Conservation (phyloP, 1,139 yeast species). For the Nakaseomyces bracarensis region DNA sequence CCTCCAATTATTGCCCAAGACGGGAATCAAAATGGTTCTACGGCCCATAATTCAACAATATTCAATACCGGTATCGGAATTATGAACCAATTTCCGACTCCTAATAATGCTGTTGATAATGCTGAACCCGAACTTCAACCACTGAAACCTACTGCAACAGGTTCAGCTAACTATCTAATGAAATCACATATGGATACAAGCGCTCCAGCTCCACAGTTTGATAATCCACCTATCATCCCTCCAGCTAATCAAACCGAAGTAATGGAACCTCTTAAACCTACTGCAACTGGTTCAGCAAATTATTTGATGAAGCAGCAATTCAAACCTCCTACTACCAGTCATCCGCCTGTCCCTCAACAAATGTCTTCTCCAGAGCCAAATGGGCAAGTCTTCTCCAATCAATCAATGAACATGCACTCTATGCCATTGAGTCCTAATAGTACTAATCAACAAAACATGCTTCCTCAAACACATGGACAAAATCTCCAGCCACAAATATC, state of each 20-base stretch:
- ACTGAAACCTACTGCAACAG: constrained; percentile 45
- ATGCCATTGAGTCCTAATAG: constrained; percentile 9
- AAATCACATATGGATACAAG: constrained; percentile 18
- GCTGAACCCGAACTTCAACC: constrained; percentile 26
- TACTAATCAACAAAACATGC: constrained; percentile 17
- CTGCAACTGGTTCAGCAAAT: constrained; percentile 31
- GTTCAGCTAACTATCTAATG: constrained; percentile 37
- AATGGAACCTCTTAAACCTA: constrained; percentile 23
- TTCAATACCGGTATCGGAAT: constrained; percentile 8
- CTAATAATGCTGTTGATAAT: constrained; percentile 12
- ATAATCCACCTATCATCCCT: constrained; percentile 6
- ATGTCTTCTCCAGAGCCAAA: constrained; percentile 9
- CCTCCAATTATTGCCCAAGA: constrained; percentile 32
- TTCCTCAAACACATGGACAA: constrained; percentile 8
- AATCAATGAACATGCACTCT: neutral
- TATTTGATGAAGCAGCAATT: constrained; percentile 29
- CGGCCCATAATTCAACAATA: constrained; percentile 9
- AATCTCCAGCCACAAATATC: constrained; percentile 37
- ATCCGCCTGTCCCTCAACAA: neutral
- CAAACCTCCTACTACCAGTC: constrained; percentile 21
- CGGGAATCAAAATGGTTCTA: neutral
- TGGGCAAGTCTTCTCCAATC: constrained; percentile 8
- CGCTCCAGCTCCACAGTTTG: neutral
- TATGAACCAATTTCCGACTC: constrained; percentile 19
- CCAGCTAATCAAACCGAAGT: constrained; percentile 7